Evolutionary conservation across 2,329 filamentous ascomycete genomes (phyloP), one percentile per base, ranked within the genome.

Genomic region (Teratosphaeria gauchensis): DNA sequence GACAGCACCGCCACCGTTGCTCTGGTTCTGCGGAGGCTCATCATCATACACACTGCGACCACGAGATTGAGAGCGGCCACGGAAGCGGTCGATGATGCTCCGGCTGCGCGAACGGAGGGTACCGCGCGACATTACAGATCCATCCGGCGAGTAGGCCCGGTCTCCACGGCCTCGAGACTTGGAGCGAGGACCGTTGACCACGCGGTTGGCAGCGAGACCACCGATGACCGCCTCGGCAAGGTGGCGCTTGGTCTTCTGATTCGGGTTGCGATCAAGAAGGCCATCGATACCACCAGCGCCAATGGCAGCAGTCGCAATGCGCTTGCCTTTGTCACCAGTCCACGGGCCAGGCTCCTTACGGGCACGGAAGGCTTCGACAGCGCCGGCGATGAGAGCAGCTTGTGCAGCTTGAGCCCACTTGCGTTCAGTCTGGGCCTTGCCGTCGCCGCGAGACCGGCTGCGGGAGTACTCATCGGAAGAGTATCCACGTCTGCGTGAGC

Each of bases 261-360:
- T 84, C 5, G 85, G 81, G 67, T 91, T 82, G 56, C 78, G 78
- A 64, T 86, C 84, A 58, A 87, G 78, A 51, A 91, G 82, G 28
- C 86, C 86, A 72, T 96, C 90, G 61, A 96, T 88, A 59, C 90
- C 89, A 65, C 89, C 92, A 60, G 92, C 91, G 74, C 90, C 88
- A 31, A 86, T 74, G 38, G 92, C 92, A 54, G 91, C 92, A 24
- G 92, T 96, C 54, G 95, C 82, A 61, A 97, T 84, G 56, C 92
- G 90, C 78, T 91, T 94, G 64, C 91, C 90, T 76, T 96, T 96
- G 63, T 89, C 88, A 42, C 92, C 92, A 63, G 86, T 88, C 91
- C 92, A 96, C 51, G 87, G 84, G 57, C 92, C 92, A 2, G 90
- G 88, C 62, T 94, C 88, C 68, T 92, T 95, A 71, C 92, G 86